Base-by-base conservation (phyloP, 1,139 yeast genomes). In the Zygosaccharomyces pseudobailii region DNA sequence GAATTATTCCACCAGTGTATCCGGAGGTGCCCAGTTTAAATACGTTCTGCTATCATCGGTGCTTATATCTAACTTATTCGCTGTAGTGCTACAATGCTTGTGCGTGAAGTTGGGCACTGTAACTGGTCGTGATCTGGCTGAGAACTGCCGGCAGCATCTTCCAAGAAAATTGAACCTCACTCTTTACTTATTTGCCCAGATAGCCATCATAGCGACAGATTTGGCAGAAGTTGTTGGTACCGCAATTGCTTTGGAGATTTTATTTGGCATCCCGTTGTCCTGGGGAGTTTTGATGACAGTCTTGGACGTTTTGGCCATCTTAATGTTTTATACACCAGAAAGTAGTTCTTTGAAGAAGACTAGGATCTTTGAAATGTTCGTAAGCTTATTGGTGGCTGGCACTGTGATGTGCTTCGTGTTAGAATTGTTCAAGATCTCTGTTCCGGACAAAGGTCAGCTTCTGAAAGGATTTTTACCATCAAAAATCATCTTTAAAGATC, bases 201-300 rank as follows among this genome's bases (percentile, higher is more conserved):
- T 86, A 23, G 95, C 97, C 20, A 90, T 89, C 48, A 82, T 89
- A 36, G 96, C 96, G 4, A 89, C 97, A 0, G 97, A 89, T 64
- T 73, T 89, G 57, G 96, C 97, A 0, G 96, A 89, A 63, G 95
- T 89, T 28, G 90, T 89, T 13, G 97, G 97, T 9, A 87, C 96
- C 3, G 96, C 96, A 5, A 84, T 90, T 46, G 87, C 97, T 1
- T 74, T 90, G 49, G 85, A 92, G 54, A 89, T 90, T 53, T 69
- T 92, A 39, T 82, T 90, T 61, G 73, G 77, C 3, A 75, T 90
- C 7, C 97, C 97, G 0, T 71, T 92, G 33, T 68, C 84, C 6
- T 72, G 76, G 21, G 97, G 98, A 37, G 96, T 90, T 5, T 63
- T 85, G 2, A 65, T 90, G 43, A 90, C 97, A 0, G 84, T 89